Percentiles rank a stretch among this genome's conserved stretches.
phyloP scores from a whole-genome alignment of 2,329 filamentous ascomycete genomes.

The Ceratocystis variospora region DNA sequence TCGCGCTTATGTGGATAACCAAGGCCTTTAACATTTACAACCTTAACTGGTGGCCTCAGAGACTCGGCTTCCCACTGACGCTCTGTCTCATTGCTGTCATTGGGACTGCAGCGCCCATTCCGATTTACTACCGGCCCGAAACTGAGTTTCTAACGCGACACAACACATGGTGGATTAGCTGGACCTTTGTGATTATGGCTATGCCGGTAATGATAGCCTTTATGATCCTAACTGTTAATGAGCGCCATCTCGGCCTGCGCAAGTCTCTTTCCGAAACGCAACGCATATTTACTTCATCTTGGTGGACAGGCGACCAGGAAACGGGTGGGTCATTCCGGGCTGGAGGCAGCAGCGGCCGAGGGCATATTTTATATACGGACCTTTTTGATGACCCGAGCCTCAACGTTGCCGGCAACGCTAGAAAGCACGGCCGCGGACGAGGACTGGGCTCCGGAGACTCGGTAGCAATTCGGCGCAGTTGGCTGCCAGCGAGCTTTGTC shows the following conservation, averaged over 20 bases:
- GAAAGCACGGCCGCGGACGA: neutral
- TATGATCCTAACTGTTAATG: constrained; percentile 47
- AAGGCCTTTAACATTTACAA: constrained; percentile 59
- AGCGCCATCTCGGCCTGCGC: constrained; percentile 48
- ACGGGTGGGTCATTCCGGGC: constrained; percentile 30
- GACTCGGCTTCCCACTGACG: constrained; percentile 50
- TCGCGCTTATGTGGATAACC: constrained; percentile 55
- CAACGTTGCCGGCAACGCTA: constrained; percentile 14
- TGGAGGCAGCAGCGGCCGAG: constrained; percentile 25
- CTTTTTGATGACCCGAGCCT: constrained; percentile 19
- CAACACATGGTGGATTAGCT: constrained; percentile 55
- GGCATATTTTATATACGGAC: constrained; percentile 22
- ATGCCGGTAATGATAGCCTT: constrained; percentile 54
- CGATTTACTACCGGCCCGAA: constrained; percentile 42
- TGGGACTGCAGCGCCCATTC: constrained; percentile 46
- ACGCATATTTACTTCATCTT: constrained; percentile 51
- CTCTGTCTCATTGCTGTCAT: constrained; percentile 46
- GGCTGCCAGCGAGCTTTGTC: constrained; percentile 53
- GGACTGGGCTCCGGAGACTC: constrained; percentile 13
- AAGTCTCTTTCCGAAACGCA: constrained; percentile 52
- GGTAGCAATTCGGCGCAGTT: constrained; percentile 36
- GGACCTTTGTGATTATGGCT: constrained; percentile 58
- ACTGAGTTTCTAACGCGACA: constrained; percentile 42
- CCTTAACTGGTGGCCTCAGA: constrained; percentile 56
- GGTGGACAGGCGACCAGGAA: constrained; percentile 48